Evolutionary conservation across 345 rosid species (phyloP), one percentile per base, ranked within the genome.

Genomic region (Pseudoturritis turrita): DNA sequence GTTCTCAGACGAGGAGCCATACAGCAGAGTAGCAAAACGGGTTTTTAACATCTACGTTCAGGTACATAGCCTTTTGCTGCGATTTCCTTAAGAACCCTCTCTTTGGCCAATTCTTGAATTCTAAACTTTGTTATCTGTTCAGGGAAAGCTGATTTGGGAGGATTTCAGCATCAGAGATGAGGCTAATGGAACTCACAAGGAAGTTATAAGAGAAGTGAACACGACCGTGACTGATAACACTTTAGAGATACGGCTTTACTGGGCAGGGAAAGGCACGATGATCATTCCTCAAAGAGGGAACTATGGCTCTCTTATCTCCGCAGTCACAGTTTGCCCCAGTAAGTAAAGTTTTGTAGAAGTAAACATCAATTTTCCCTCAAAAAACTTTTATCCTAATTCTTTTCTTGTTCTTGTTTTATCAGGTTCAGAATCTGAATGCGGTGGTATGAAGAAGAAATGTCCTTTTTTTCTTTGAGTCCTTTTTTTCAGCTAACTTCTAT

Each of bases 181-280:
- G 53, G 87, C 85, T 9, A 73, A 77, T 50, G 86, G 86, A 26
- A 82, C 67, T 59, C 72, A 70, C 43, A 84, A 79, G 64, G 77
- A 77, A 50, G 70, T 67, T 2, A 56, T 70, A 15, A 70, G 21
- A 65, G 55, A 60, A n/a, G 74, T 71, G 21, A 68, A 40, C 35
- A 83, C 71, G 14, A 74, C 13, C 1, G 92, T 89, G 23, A 78
- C 72, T 3, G 50, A 77, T 71, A 33, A 74, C 53, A 79, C 70
- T 26, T 63, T 89, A 57, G 88, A 87, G 75, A 81, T 89, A 31
- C 84, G 83, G 14, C 47, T 89, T 8, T 81, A 72, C 40, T 89
- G 88, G 91, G 83, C 86, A 7, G 95, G 95, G 33, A 85, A 76
- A 83, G 95, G 91, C 64, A 87, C 91, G 1, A 82, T 81, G 0